Percentiles rank a stretch among this genome's conserved stretches.
These are phyloP conservation scores for Aspergillus sp. DNA, from an alignment of 2,329 filamentous ascomycete genomes.

Conservation along the genomic window DNA sequence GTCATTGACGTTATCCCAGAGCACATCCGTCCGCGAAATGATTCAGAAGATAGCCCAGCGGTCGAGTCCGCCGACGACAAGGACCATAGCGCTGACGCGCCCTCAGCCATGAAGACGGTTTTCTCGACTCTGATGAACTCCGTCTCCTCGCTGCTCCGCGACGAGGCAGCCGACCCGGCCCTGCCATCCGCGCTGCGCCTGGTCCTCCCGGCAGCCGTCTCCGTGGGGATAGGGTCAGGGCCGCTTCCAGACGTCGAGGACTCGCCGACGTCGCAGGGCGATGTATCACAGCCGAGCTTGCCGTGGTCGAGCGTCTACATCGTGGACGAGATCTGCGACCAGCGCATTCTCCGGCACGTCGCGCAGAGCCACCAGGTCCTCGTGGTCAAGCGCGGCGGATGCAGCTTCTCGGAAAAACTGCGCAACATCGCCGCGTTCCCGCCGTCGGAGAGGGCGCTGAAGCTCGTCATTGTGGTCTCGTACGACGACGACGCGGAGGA, in stretches of 20 bases:
- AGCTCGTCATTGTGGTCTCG: constrained; percentile 72
- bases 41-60: constrained; percentile 18
- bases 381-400: constrained; percentile 71
- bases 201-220: constrained; percentile 39
- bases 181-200: constrained; percentile 27
- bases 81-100: constrained; percentile 18
- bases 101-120: constrained; percentile 28
- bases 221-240: constrained; percentile 50
- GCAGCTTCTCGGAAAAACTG: constrained; percentile 75
- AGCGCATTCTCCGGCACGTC: constrained; percentile 44
- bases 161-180: constrained; percentile 27
- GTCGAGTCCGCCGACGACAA: constrained; percentile 12
- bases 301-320: constrained; percentile 64
- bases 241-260: constrained; percentile 59
- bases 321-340: constrained; percentile 57
- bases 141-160: constrained; percentile 43
- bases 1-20: constrained; percentile 50
- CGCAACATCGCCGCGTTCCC: constrained; percentile 72
- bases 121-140: constrained; percentile 42
- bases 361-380: constrained; percentile 61
- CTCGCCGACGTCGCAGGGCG: constrained; percentile 30
- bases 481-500: constrained; percentile 43
- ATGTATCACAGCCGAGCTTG: constrained; percentile 41
- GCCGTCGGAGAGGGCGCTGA: constrained; percentile 52
- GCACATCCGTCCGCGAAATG: constrained; percentile 22